Evolutionary conservation across 2,329 filamentous ascomycete genomes (phyloP), one percentile per base, ranked within the genome.

Genomic region (Ophiostoma pallidulum): DNA sequence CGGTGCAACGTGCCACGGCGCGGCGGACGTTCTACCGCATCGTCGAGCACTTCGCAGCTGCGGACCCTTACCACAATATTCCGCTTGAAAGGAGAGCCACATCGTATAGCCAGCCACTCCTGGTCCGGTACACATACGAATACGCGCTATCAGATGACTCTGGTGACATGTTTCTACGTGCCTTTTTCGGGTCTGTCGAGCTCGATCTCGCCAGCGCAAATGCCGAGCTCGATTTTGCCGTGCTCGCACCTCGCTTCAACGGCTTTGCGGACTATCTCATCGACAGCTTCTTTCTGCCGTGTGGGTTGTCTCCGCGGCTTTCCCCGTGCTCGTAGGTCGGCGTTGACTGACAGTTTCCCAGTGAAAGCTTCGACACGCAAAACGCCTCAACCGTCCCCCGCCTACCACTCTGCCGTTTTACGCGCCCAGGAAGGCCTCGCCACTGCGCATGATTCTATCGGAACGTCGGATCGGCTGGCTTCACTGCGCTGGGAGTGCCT

Each of bases 201-300:
- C 51, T 60, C 36, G 29, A 33, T 3, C 51, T 60, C 22, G 45
- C 36, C 8, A 16, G n/a, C 2, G 16, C 3, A 10, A 18, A 50
- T 13, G 48, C 53, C 22, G 41, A 46, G 28, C 40, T 51, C 29
- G 41, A 56, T 32, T 48, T 56, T 20, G 46, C 54, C 7, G 49
- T 50, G 16, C 26, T 57, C 7, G 50, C 46, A 44, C 36, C 45
- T 19, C 28, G 29, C 39, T 53, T 59, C 24, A 51, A 47, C 38
- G 52, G 37, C 31, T 60, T 61, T 50, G 57, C 56, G 20, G 54
- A 56, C 13, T 53, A 58, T 33, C 50, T 61, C 6, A 40, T 61
- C 4, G 47, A 59, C 47, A 55, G 56, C 43, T 60, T 60, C 44
- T 62, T 60, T 49, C 36, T 59, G 3, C 56, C 57, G 29, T 49